Evolutionary conservation across 805 yeast species (phyloP).

Genomic region (Wickerhamomyces silvicola): DNA sequence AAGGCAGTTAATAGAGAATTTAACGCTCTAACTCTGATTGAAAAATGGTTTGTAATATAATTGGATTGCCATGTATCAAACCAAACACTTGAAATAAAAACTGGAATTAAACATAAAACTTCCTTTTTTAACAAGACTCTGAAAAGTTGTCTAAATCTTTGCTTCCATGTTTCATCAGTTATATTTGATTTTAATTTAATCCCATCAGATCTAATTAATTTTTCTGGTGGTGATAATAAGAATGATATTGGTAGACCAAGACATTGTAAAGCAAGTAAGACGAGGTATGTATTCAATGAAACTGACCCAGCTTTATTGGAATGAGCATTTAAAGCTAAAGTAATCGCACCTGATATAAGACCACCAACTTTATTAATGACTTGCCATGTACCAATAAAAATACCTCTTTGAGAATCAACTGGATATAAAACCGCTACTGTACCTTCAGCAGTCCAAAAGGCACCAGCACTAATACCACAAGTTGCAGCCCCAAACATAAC

Average conservation of each 20-base stretch:
- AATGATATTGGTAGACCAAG: slow-evolving; percentile 18
- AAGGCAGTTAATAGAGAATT: slow-evolving; percentile 20
- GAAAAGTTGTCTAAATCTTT: slow-evolving; percentile 3
- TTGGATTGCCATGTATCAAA: slow-evolving; percentile 20
- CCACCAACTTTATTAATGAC: slow-evolving; percentile 21
- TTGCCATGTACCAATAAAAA: slow-evolving; percentile 25
- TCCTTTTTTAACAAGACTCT: slow-evolving; percentile 13
- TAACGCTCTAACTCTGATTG: slow-evolving; percentile 22
- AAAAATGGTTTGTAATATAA: slow-evolving; percentile 20
- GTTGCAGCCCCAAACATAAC: slow-evolving; percentile 20
- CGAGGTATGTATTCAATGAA: slow-evolving; percentile 21
- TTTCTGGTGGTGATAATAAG: slow-evolving; percentile 20
- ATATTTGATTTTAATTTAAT: slow-evolving; percentile 8
- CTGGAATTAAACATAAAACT: slow-evolving; percentile 15
- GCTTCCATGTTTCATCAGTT: slow-evolving; percentile 5
- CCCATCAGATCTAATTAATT: slow-evolving; percentile 25
- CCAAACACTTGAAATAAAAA: slow-evolving; percentile 18
- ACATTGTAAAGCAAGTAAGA: slow-evolving; percentile 20
- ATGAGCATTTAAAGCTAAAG: slow-evolving; percentile 12
- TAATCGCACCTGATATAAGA: slow-evolving; percentile 22
- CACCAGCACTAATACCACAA: slow-evolving; percentile 21
- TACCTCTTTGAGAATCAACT: slow-evolving; percentile 16
- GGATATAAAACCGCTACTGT: slow-evolving; percentile 23
- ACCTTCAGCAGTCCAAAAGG: slow-evolving; percentile 25
- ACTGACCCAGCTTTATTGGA: slow-evolving; percentile 14